phyloP scores from a whole-genome alignment of 257 asterid species.

The Rubia yunnanensis region DNA sequence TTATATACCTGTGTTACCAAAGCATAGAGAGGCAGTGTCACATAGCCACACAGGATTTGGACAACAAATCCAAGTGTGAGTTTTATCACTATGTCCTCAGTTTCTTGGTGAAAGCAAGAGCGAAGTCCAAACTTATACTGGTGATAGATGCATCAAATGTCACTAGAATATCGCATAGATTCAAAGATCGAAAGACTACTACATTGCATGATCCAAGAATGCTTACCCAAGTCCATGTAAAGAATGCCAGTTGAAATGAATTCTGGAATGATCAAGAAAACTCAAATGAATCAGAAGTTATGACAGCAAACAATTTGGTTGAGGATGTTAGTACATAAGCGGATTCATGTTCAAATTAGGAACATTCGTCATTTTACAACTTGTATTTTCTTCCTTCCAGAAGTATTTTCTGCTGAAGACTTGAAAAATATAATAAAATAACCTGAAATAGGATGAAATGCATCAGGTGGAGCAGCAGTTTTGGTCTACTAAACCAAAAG shows the following conservation, averaged over 20 bases:
- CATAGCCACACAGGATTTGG: constrained; percentile 69
- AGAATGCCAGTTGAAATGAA: constrained; percentile 74
- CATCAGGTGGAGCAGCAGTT: constrained; percentile 64
- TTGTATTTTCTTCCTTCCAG: not conserved
- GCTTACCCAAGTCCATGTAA: constrained; percentile 70
- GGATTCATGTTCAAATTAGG: not conserved
- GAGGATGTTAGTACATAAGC: not conserved
- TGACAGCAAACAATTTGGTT: not conserved
- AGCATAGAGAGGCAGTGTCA: constrained; percentile 62
- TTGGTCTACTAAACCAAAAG: constrained; percentile 61
- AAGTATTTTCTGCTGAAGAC: not conserved
- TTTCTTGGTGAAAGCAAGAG: constrained; percentile 61
- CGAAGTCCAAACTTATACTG: constrained; percentile 50
- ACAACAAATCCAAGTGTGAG: constrained; percentile 44
- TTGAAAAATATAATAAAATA: not conserved
- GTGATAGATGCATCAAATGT: constrained; percentile 8
- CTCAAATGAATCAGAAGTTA: not conserved
- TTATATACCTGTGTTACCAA: constrained; percentile 50
- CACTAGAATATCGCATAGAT: not conserved
- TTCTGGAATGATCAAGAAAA: constrained; percentile 31
- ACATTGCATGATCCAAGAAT: not conserved
- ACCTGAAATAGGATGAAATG: constrained; percentile 74
- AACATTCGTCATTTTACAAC: not conserved
- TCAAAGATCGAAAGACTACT: not conserved
- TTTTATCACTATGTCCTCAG: constrained; percentile 44